Percentiles rank a stretch among this genome's conserved stretches.
phyloP scores from a whole-genome alignment of 1,284 basidiomycete genomes.

The Vanrija humicola region DNA sequence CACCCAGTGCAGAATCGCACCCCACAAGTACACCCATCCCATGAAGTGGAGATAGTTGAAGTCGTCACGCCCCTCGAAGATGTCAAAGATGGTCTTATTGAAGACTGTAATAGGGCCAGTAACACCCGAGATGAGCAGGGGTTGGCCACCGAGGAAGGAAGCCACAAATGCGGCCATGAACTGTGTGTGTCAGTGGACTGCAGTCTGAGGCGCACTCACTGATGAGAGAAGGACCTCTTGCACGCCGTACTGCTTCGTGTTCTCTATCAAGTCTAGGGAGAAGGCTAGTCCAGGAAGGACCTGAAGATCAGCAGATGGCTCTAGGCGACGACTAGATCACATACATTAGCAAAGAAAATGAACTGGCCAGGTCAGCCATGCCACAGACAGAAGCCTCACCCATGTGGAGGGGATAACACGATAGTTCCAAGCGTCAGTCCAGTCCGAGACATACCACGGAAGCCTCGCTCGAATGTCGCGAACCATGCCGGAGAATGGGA shows the following conservation, averaged over 20 bases:
- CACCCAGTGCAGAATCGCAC: slow-evolving; percentile 85
- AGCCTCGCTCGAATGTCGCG: slow-evolving; percentile 69
- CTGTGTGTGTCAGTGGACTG: slow-evolving; percentile 43
- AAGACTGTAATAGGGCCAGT: slow-evolving; percentile 88
- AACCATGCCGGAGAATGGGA: slow-evolving; percentile 59
- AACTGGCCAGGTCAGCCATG: slow-evolving; percentile 38
- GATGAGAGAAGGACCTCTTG: slow-evolving; percentile 65
- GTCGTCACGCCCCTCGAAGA: slow-evolving; percentile 53
- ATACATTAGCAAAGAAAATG: slow-evolving; percentile 46
- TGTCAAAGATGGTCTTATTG: slow-evolving; percentile 84
- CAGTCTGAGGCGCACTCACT: slow-evolving; percentile 21
- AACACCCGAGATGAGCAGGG: slow-evolving; percentile 87
- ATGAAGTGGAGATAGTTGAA: slow-evolving; percentile 75
- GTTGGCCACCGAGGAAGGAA: slow-evolving; percentile 83
- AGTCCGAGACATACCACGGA: slow-evolving; percentile 80
- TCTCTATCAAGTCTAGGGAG: slow-evolving; percentile 79
- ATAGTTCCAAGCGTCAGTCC: slow-evolving; percentile 86
- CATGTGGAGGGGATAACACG: slow-evolving; percentile 52
- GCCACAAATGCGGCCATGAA: slow-evolving; percentile 92
- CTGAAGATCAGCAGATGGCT: slow-evolving; percentile 15
- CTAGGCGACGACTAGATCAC: too few relatives aligned
- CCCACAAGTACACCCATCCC: slow-evolving; percentile 91
- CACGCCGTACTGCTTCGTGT: slow-evolving; percentile 79
- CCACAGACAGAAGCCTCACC: slow-evolving; percentile 48
- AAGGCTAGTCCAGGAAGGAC: slow-evolving; percentile 89